Base-by-base conservation (phyloP, 257 asterid genomes). In the Nicotiana sylvestris region DNA sequence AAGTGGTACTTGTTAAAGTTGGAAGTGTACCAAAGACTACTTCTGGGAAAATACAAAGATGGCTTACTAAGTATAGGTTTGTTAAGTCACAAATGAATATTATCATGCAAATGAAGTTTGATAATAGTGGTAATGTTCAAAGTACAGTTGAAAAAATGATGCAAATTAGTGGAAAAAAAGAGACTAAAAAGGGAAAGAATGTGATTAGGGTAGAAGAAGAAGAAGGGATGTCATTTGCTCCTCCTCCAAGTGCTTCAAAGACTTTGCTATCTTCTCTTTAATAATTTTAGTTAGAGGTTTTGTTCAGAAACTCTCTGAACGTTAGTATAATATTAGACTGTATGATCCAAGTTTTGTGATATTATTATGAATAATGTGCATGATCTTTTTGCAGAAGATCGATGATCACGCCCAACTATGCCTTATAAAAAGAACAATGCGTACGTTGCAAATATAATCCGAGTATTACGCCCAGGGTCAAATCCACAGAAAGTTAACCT, bases 21-120 rank as follows among this genome's bases (percentile, higher is more conserved):
- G 93, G 97, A 32, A 84, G 70, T 85, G 89, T 94, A 49, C 94
- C 97, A 29, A 94, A 91, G 90, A 94, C 98, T 4, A 93, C 93
- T 76, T 94, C 98, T 9, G 98, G 98, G 66, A 94, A 94, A 81
- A 81, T 92, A 57, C 92, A 83, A 77, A 84, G 98, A 80, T 93
- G 98, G 98, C 88, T 90, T 12, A 90, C 93, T 1, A 92, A 87
- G 83, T 82, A 86, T 76, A 83, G 77, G 37, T 37, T 91, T 35
- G 43, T 81, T 39, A 86, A 81, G 62, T 91, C 88, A 13, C 81
- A 86, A 67, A 86, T 92, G 87, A 66, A 84, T 35, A 86, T 87
- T 3, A 66, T 92, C 2, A 88, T 86, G 92, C 87, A 88, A 49
- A 81, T 86, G 88, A 82, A 85, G 67, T 92, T 91, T 56, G 85